Evolutionary conservation across 495 filamentous ascomycete species (phyloP).

Genomic region (Recurvomyces mirabilis): DNA sequence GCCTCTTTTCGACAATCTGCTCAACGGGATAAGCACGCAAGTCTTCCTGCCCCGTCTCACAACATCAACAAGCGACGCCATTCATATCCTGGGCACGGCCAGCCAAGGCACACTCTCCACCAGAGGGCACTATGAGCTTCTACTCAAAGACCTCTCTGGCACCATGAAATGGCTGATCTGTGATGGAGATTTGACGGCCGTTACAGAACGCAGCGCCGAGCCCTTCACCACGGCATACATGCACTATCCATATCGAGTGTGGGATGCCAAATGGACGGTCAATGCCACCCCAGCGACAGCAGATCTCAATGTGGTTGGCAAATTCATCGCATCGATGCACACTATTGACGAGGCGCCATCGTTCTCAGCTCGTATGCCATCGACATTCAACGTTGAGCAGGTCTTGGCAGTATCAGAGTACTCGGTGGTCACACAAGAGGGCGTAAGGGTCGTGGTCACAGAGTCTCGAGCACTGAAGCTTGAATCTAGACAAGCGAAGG

Average conservation of each 20-base stretch:
- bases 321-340: constrained; percentile 1
- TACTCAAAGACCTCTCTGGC: background rate
- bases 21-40: background rate
- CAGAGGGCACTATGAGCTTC: too few species aligned
- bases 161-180: background rate
- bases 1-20: background rate
- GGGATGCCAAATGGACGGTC: constrained; percentile 36
- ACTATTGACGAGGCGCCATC: constrained; percentile 1
- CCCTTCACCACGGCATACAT: constrained; percentile 24
- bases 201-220: background rate
- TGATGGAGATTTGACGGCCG: background rate
- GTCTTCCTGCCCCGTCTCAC: background rate
- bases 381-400: background rate
- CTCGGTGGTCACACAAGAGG: background rate
- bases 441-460: constrained; percentile 28
- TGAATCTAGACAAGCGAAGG: background rate
- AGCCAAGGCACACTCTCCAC: too few species aligned
- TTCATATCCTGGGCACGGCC: background rate
- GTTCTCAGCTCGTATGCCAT: constrained; percentile 1
- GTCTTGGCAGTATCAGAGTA: constrained; percentile 7
- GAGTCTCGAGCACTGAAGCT: constrained; percentile 35
- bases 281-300: background rate
- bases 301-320: background rate
- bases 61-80: background rate
- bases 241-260: constrained; percentile 36